These are phyloP conservation scores for Gracilaria domingensis DNA, from an alignment of 23 red algal genomes.

Conservation along the genomic window DNA sequence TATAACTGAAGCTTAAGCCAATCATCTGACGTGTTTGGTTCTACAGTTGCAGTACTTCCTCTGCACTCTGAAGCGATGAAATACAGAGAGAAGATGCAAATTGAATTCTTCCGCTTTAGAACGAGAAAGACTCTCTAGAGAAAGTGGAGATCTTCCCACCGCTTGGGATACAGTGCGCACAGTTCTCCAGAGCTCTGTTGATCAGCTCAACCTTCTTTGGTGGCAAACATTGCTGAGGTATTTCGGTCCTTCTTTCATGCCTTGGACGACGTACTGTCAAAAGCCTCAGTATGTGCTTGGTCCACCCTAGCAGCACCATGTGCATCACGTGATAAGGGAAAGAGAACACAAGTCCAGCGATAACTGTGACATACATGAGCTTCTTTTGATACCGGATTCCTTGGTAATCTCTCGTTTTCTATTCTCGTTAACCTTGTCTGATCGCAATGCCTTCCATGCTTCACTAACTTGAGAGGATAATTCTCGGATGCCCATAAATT, in stretches of 20 bases:
- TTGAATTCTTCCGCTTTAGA: slow-evolving; percentile 37
- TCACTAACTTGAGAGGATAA: not conserved
- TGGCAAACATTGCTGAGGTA: not conserved
- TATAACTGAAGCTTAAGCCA: not conserved
- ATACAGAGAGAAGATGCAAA: not conserved
- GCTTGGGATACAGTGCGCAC: not conserved
- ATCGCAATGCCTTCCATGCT: not conserved
- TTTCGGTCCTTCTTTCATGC: not conserved
- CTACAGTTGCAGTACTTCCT: not conserved
- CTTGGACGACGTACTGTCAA: not conserved
- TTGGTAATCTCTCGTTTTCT: not conserved
- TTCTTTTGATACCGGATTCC: slow-evolving; percentile 9
- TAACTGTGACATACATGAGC: not conserved
- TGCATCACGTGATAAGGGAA: slow-evolving; percentile 30
- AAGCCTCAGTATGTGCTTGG: not conserved
- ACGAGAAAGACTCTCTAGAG: not conserved
- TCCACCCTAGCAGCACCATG: not conserved
- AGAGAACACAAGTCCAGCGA: not conserved
- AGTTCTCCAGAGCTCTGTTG: not conserved
- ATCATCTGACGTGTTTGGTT: not conserved
- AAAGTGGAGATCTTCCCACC: slow-evolving; percentile 5
- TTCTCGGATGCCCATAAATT: not conserved
- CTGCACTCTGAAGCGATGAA: not conserved
- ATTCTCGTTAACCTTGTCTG: not conserved
- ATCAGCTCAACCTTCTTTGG: not conserved